Evolutionary conservation across 129 eudicot species (phyloP), one percentile per base, ranked within the genome.

Genomic region (Chrysanthemum lavandulifolium): DNA sequence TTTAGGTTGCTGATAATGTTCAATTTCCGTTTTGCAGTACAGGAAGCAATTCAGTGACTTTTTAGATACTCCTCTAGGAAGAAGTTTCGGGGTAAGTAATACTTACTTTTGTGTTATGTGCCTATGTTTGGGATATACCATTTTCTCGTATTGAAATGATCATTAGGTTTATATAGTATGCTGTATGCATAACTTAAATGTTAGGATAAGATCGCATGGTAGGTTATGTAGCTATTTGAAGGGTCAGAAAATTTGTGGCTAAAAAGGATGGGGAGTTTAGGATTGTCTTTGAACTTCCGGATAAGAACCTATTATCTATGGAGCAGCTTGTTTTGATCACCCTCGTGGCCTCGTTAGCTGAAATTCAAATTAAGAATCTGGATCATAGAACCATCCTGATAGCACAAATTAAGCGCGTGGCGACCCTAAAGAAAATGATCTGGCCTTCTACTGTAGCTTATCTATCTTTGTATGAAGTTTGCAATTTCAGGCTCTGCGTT

Each of bases 61-160:
- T 53, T 59, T 81, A 73, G 84, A 91, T 71, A 82, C 97, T 52
- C 96, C 96, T 0, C 0, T 86, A 45, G 99, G 99, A 61, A 86
- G 85, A 71, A 85, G 85, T 73, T 86, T 69, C 74, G 83, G 86
- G 73, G 97, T 94, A 73, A 90, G 96, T 83, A 60, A 62, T 25
- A 14, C n/a, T 73, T 65, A 51, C 45, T 18, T 23, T 19, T 25
- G 50, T 76, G 45, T 12, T 29, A 15, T 16, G 23, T 47, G 12
- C 16, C 40, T 8, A 29, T 65, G 13, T 48, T 52, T 40, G 61
- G 54, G 13, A 12, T 33, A 50, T 50, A 2, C 2, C 6, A 10
- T 60, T 5, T 4, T 70, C 52, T 2, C 16, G 2, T 7, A 40
- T 6, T 40, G 47, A 40, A 40, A 40, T 40, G 47, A 7, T 40